Base-by-base conservation (phyloP, 2,329 filamentous ascomycete genomes). In the Beauveria rudraprayagi region DNA sequence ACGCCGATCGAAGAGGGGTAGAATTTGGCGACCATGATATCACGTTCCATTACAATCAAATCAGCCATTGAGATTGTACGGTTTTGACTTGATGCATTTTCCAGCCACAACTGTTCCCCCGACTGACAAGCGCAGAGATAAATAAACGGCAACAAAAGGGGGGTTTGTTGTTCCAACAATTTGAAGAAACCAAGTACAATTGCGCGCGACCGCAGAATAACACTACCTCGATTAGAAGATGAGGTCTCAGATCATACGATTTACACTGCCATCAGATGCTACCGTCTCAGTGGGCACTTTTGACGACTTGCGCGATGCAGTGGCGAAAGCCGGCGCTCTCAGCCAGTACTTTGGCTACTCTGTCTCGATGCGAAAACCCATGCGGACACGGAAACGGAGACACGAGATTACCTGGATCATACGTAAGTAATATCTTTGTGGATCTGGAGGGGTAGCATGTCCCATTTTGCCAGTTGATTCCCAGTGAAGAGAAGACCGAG, bases 341-440 rank as follows among this genome's bases (percentile, higher is more conserved):
- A 40, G 52, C 44, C 59, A 61, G 52, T 56, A 55, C 43, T 61
- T 50, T 56, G 59, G 59, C 17, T 61, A 56, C 34, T 61, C 59
- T 10, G 8, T 61, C 51, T 44, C 51, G 34, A 56, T 37, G 19
- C 51, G 24, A 14, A 41, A 37, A 26, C 30, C 59, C 16, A n/a
- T 61, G 16, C 59, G 44, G 22, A 56, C 51, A 34, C 34, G 16
- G 16, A 40, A 56, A 34, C 24, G 16, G 19, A 40, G 59, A 37
- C 59, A 61, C 37, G 59, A 61, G 44, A 56, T 61, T 30, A 56
- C 52, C 41, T 61, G 52, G 44, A 22, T 56, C 9, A 61, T 61
- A n/a, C 30, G 59, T 56, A 24, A 40, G 47, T 61, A 22, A 51
- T 10, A 10, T 3, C 24, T 28, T 8, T 17, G 11, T 26, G 3